Percentiles rank a stretch among this genome's conserved stretches.
phyloP scores from a whole-genome alignment of 805 yeast genomes.

The Cyberlindnera xishuangbannaensis region DNA sequence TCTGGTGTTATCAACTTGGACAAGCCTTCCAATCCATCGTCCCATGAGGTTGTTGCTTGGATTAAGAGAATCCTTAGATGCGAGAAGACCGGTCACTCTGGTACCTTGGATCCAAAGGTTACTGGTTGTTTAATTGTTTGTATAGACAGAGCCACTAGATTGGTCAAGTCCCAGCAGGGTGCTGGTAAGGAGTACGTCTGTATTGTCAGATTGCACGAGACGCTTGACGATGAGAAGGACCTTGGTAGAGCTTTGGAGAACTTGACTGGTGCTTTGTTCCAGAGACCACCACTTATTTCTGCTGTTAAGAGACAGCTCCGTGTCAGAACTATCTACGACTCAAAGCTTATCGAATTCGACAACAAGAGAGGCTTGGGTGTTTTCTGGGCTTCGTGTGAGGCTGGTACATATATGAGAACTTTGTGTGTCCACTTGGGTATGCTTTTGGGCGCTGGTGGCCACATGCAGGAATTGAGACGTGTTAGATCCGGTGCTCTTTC shows the following conservation, averaged over 20 bases:
- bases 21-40: conserved; percentile 96
- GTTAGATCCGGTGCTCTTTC: conserved; percentile 95
- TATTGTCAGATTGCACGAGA: conserved; percentile 92
- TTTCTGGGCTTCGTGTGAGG: conserved; percentile 99
- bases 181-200: conserved; percentile 99
- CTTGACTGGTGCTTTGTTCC: conserved; percentile 97
- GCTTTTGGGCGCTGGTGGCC: conserved; percentile 98
- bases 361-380: conserved; percentile 95
- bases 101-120: conserved; percentile 97
- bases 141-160: conserved; percentile 95
- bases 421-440: conserved; percentile 98
- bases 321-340: conserved; percentile 95
- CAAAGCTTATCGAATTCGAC: conserved; percentile 93
- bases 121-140: conserved; percentile 98
- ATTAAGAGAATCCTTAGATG: conserved; percentile 90
- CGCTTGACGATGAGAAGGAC: conserved; percentile 83
- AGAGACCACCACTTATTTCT: conserved; percentile 97
- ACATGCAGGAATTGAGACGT: conserved; percentile 99
- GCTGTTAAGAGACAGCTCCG: conserved; percentile 99
- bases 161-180: conserved; percentile 98
- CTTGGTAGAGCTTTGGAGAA: conserved; percentile 85
- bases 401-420: conserved; percentile 99
- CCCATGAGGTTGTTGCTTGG: conserved; percentile 99
- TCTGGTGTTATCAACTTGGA: conserved; percentile 97
- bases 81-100: conserved; percentile 98